Evolutionary conservation across 768 basidiomycete species (phyloP).

Genomic region (Cyclocybe aegerita): DNA sequence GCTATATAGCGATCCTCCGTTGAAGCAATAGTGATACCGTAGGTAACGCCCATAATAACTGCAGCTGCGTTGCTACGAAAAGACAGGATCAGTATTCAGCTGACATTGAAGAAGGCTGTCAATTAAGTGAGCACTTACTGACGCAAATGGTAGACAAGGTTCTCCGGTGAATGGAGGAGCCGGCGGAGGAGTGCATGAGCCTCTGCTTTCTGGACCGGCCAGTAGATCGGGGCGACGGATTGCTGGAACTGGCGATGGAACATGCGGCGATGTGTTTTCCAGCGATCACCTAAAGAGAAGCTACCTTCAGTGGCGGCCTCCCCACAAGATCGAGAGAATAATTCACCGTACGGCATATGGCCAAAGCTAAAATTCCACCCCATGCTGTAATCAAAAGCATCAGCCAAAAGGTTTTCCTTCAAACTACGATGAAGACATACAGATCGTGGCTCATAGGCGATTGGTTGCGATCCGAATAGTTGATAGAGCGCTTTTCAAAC

Average conservation of each 20-base stretch:
- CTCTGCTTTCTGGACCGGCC: conserved; percentile 45
- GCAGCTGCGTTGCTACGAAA: conserved; percentile 44
- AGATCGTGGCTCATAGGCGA: conserved; percentile 51
- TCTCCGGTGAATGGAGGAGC: conserved; percentile 40
- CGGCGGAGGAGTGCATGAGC: conserved; percentile 44
- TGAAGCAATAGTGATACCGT: conserved; percentile 45
- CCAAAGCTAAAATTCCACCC: conserved; percentile 53
- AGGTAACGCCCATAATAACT: conserved; percentile 52
- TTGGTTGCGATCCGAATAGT: conserved; percentile 53
- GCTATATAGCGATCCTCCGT: conserved; percentile 46
- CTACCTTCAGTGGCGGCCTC: background rate
- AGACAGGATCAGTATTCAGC: background rate
- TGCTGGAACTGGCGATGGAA: conserved; percentile 53
- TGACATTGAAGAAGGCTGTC: background rate
- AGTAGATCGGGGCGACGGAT: conserved; percentile 36
- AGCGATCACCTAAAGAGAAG: conserved; percentile 41
- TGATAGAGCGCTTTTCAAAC: conserved; percentile 53
- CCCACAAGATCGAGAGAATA: background rate
- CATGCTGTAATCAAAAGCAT: conserved; percentile 19
- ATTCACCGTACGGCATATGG: conserved; percentile 47
- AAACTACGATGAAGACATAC: conserved; percentile 24
- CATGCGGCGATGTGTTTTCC: conserved; percentile 52
- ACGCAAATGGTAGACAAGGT: conserved; percentile 48
- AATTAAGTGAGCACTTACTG: conserved; percentile 33
- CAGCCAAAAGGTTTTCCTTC: background rate